Evolutionary conservation across 306 rosid genomes (phyloP).

Genomic region (Hippophae gyantsensis): DNA sequence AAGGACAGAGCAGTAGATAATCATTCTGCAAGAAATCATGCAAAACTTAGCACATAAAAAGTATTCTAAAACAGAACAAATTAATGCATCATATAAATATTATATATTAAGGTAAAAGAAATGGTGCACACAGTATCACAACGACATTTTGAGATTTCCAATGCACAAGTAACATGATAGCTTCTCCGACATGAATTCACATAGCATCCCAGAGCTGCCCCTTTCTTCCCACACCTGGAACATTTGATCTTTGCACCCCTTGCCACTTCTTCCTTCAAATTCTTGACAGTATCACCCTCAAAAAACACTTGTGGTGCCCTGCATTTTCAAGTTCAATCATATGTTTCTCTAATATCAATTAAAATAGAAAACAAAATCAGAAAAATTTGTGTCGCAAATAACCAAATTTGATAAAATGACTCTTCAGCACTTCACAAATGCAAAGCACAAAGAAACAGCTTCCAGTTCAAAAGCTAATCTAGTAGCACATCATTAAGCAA

Average conservation of each 20-base stretch:
- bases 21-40: slow-evolving; percentile 41
- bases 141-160: slow-evolving; percentile 56
- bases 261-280: slow-evolving; percentile 71
- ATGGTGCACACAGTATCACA: slow-evolving; percentile 46
- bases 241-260: slow-evolving; percentile 89
- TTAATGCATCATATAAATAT: not conserved
- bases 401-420: not conserved
- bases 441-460: not conserved
- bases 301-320: slow-evolving; percentile 92
- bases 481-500: not conserved
- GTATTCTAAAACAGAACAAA: slow-evolving; percentile 4
- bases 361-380: not conserved
- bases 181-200: slow-evolving; percentile 72
- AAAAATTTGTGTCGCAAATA: not conserved
- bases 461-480: not conserved
- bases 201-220: slow-evolving; percentile 93
- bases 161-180: slow-evolving; percentile 85
- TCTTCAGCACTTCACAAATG: too few relatives aligned
- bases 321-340: slow-evolving; percentile 22
- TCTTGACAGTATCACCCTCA: slow-evolving; percentile 42
- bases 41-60: slow-evolving; percentile 1
- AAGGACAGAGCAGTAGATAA: slow-evolving; percentile 75
- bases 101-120: not conserved
- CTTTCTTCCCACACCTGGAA: slow-evolving; percentile 62
- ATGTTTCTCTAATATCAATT: not conserved